Evolutionary conservation across 73 alveolate genomes (phyloP).

Genomic region (Paraurostyla sp.): DNA sequence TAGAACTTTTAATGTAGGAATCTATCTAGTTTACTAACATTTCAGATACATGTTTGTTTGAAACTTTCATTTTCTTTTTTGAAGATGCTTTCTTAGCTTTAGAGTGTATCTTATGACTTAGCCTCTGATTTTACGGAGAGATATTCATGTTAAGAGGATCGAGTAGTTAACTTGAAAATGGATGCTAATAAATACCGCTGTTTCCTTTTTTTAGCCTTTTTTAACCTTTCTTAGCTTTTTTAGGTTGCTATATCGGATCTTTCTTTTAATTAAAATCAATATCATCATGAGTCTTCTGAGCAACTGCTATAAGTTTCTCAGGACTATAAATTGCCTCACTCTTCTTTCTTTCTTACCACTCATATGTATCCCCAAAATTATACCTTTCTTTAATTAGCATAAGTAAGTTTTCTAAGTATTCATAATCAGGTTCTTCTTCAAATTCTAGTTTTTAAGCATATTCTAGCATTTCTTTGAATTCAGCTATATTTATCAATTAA

Average conservation of each 20-base stretch:
- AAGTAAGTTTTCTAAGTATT: slow-evolving; percentile 40
- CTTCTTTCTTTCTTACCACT: slow-evolving; percentile 10
- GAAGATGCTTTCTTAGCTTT: not conserved
- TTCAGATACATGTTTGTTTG: not conserved
- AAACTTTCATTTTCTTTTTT: not conserved
- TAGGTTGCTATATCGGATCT: not conserved
- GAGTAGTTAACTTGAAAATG: not conserved
- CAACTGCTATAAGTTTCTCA: not conserved
- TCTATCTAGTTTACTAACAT: not conserved
- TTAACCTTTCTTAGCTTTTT: not conserved
- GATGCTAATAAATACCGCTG: not conserved
- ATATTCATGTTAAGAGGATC: not conserved
- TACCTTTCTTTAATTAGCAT: slow-evolving; percentile 1
- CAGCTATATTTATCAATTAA: too few relatives aligned
- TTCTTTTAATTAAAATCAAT: not conserved
- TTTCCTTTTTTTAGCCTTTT: not conserved
- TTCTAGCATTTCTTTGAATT: slow-evolving; percentile 42
- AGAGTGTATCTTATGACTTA: too few relatives aligned
- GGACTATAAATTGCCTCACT: too few relatives aligned
- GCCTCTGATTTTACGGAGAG: not conserved
- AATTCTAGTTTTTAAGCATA: slow-evolving; percentile 46
- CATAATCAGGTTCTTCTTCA: slow-evolving; percentile 52
- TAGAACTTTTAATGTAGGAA: not conserved
- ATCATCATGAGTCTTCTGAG: not conserved
- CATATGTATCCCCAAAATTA: not conserved